Evolutionary conservation across 768 basidiomycete species (phyloP).

Genomic region (Rhizopogon salebrosus): DNA sequence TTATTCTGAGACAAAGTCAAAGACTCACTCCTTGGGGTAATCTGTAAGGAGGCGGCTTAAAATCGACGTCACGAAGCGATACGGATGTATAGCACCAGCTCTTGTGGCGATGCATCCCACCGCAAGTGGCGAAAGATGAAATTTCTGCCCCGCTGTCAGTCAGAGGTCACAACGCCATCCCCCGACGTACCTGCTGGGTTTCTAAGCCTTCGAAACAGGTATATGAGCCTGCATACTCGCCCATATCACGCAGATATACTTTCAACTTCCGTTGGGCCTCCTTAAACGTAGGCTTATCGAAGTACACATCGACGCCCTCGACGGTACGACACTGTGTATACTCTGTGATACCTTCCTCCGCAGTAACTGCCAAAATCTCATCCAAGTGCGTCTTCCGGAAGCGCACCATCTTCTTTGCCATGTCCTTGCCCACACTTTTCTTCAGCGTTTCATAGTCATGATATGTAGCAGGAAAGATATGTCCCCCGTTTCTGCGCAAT

Average conservation of each 20-base stretch:
- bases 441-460: constrained; percentile 39
- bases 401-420: constrained; percentile 34
- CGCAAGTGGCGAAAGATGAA: constrained; percentile 40
- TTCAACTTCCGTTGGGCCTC: constrained; percentile 39
- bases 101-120: constrained; percentile 47
- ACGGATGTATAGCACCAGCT: constrained; percentile 66
- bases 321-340: constrained; percentile 27
- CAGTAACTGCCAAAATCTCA: constrained; percentile 25
- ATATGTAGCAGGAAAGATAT: constrained; percentile 44
- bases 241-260: constrained; percentile 45
- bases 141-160: constrained; percentile 32
- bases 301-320: constrained; percentile 30
- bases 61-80: constrained; percentile 61
- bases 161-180: neutral
- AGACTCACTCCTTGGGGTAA: constrained; percentile 35
- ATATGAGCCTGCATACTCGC: constrained; percentile 35
- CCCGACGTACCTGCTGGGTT: constrained; percentile 28
- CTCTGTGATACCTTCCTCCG: constrained; percentile 18
- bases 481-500: constrained; percentile 41
- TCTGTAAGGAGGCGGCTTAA: constrained; percentile 45
- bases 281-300: constrained; percentile 24
- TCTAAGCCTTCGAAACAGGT: constrained; percentile 25
- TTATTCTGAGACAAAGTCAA: constrained; percentile 11
- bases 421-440: constrained; percentile 28
- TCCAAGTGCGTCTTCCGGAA: constrained; percentile 36